Base-by-base conservation (phyloP, 495 filamentous ascomycete genomes). In the Cudoniella acicularis region DNA sequence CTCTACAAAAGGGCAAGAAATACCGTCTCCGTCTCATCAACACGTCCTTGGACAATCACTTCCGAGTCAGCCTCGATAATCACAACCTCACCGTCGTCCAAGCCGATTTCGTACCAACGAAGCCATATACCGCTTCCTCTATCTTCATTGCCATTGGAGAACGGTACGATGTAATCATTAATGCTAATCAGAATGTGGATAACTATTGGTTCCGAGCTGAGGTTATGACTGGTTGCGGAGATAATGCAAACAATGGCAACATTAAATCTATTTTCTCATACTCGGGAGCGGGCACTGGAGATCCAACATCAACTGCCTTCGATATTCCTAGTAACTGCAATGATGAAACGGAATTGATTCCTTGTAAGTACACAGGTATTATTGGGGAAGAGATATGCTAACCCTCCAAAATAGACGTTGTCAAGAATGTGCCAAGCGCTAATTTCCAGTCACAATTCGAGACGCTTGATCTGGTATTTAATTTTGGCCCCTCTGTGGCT, bases 151-250 rank as follows among this genome's bases (percentile, higher is more conserved):
- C 67, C 24, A 88, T 89, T 64, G 87, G 83, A n/a, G 83, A 90
- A 71, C 80, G 88, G 25, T 87, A 87, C 67, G 81, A 89, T 59
- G 75, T 90, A 10, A 82, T 87, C 53, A 78, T 90, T 49, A 77
- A 79, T 25, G 87, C 86, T 8, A 75, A 79, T 56, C 67, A 82
- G 61, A n/a, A 64, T 10, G 48, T 64, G 1, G 73, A 68, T 16
- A 80, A 80, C 64, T 89, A 86, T 72, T 90, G 87, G 87, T 52
- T 52, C 22, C 49, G 49, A 26, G 49, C 26, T 27, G 10, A n/a
- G 23, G 43, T 49, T 13, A 20, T 23, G 26, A 36, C n/a, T 56
- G 3, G 64, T 66, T n/a, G 84, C 79, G 47, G 69, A 69, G 51
- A 68, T 8, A 78, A 77, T 24, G 65, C 64, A 21, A 75, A 64